These are phyloP conservation scores for Saccharomycopsis fermentans DNA, from an alignment of 805 yeast species.

Conservation along the genomic window DNA sequence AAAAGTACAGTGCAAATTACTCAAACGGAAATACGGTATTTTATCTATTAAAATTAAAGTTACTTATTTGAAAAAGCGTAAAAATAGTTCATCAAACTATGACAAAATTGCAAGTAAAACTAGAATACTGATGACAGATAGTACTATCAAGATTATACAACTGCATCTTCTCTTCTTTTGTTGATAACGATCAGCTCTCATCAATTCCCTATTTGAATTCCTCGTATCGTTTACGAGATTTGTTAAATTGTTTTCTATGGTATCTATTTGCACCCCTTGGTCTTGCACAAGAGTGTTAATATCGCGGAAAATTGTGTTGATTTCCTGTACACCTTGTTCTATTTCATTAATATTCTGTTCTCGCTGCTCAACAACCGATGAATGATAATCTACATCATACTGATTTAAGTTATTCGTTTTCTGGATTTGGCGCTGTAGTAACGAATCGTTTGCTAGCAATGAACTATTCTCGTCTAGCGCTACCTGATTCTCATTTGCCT, in stretches of 20 bases:
- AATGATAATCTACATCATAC: constrained; percentile 54
- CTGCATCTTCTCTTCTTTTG: constrained; percentile 62
- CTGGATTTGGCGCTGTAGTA: constrained; percentile 28
- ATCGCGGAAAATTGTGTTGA: constrained; percentile 77
- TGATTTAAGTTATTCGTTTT: constrained; percentile 30
- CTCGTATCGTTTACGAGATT: constrained; percentile 55
- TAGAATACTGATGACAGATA: constrained; percentile 48
- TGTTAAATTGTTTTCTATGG: constrained; percentile 70
- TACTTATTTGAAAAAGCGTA: neutral
- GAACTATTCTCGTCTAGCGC: constrained; percentile 20
- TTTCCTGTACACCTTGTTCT: constrained; percentile 71
- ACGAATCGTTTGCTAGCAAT: constrained; percentile 32
- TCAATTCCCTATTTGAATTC: constrained; percentile 59
- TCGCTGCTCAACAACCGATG: constrained; percentile 58
- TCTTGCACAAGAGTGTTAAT: constrained; percentile 67
- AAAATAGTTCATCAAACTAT: neutral
- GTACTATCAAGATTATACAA: constrained; percentile 49
- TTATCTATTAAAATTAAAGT: neutral
- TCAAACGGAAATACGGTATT: neutral
- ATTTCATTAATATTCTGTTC: constrained; percentile 63
- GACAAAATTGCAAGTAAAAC: constrained; percentile 40
- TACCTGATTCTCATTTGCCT: constrained; percentile 20
- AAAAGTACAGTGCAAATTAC: too few species aligned
- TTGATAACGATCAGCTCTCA: constrained; percentile 69
- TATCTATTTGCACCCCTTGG: constrained; percentile 79